Conservation (phyloP, 2,329 filamentous ascomycete species). For the Cladosporium velox region DNA sequence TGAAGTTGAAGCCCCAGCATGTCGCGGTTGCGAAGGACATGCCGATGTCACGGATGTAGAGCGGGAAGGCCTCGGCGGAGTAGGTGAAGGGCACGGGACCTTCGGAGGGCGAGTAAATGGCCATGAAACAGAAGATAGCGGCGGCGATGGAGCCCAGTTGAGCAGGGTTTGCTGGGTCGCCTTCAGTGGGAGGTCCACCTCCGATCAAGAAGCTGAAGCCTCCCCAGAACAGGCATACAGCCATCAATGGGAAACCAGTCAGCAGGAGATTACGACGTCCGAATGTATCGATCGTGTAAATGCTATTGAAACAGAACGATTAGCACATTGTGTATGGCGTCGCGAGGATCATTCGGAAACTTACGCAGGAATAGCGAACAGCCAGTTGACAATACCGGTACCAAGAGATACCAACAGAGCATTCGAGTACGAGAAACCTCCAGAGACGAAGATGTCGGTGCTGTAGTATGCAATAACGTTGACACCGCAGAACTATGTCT, state of each 20-base stretch:
- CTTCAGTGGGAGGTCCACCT: neutral
- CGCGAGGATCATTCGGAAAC: neutral
- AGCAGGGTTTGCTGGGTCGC: constrained; percentile 23
- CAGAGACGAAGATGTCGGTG: constrained; percentile 34
- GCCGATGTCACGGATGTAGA: constrained; percentile 44
- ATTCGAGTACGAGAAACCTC: constrained; percentile 29
- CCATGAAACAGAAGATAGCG: constrained; percentile 39
- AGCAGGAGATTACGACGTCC: constrained; percentile 48
- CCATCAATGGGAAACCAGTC: constrained; percentile 48
- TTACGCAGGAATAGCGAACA: constrained; percentile 27
- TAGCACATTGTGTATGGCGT: neutral
- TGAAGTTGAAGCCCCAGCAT: constrained; percentile 51
- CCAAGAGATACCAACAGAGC: constrained; percentile 37
- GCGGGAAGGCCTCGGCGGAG: constrained; percentile 47
- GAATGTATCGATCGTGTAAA: constrained; percentile 48
- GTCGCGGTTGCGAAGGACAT: constrained; percentile 53
- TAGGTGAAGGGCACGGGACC: constrained; percentile 51
- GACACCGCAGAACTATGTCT: constrained; percentile 23
- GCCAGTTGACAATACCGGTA: constrained; percentile 36
- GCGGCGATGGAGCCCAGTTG: constrained; percentile 43
- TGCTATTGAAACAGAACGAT: constrained; percentile 6
- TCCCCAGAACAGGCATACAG: constrained; percentile 51
- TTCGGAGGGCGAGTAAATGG: constrained; percentile 41
- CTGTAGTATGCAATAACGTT: constrained; percentile 39
- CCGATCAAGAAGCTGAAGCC: constrained; percentile 43